Evolutionary conservation across 805 yeast species (phyloP).

Genomic region (Debaryomyces prosopidis): DNA sequence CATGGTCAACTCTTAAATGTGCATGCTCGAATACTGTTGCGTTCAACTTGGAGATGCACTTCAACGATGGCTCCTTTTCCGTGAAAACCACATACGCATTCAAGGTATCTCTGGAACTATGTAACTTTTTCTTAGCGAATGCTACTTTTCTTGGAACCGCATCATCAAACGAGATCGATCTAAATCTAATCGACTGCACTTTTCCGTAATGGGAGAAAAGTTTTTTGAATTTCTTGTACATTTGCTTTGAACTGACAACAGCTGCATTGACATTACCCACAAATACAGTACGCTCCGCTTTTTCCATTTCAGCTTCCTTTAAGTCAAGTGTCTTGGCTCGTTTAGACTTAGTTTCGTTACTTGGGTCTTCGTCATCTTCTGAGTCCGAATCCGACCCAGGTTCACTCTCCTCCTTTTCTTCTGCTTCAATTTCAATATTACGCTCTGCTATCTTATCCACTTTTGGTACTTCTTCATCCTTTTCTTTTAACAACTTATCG

Average conservation of each 20-base stretch:
- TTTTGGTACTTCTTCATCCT: constrained; percentile 16
- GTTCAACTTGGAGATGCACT: constrained; percentile 54
- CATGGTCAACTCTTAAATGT: constrained; percentile 89
- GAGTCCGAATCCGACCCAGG: constrained; percentile 17
- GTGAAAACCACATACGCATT: constrained; percentile 87
- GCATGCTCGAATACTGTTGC: constrained; percentile 66
- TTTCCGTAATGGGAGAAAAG: constrained; percentile 55
- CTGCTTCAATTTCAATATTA: constrained; percentile 16
- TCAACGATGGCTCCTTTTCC: constrained; percentile 48
- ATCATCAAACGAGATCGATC: constrained; percentile 89
- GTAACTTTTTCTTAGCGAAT: constrained; percentile 74
- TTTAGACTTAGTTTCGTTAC: constrained; percentile 6
- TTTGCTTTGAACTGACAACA: constrained; percentile 63
- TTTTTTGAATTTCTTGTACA: constrained; percentile 63
- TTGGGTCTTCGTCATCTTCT: constrained; percentile 12
- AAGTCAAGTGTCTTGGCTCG: constrained; percentile 55
- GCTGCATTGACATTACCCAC: constrained; percentile 78
- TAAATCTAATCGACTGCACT: constrained; percentile 78
- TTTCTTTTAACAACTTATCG: constrained; percentile 47
- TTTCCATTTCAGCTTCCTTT: constrained; percentile 70
- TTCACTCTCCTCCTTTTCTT: constrained; percentile 7
- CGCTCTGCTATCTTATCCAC: constrained; percentile 14
- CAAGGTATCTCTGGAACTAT: constrained; percentile 73
- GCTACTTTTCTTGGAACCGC: constrained; percentile 92
- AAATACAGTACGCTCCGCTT: constrained; percentile 83